phyloP scores from a whole-genome alignment of 164 flowering plant species.

The Saururus chinensis region DNA sequence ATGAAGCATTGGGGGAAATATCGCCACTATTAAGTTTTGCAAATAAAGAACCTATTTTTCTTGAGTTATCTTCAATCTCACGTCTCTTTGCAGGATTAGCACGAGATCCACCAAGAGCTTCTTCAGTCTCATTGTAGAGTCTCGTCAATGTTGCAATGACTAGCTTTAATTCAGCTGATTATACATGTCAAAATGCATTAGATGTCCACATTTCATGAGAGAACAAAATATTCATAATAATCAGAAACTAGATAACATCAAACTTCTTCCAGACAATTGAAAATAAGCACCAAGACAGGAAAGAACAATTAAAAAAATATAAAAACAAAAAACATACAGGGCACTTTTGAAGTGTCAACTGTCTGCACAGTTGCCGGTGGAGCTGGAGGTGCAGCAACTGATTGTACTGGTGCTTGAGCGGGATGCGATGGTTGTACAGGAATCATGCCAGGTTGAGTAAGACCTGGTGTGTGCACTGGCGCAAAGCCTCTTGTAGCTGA shows the following conservation, averaged over 20 bases:
- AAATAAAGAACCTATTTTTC: constrained; percentile 80
- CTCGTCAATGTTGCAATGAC: constrained; percentile 68
- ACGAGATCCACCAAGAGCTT: constrained; percentile 74
- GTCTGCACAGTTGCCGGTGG: constrained; percentile 95
- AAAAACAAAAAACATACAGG: constrained; percentile 41
- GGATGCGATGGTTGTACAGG: constrained; percentile 65
- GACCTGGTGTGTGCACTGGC: constrained; percentile 48
- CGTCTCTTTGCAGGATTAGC: constrained; percentile 84
- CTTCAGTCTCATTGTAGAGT: constrained; percentile 85
- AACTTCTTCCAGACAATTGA: not conserved
- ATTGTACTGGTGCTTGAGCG: constrained; percentile 31
- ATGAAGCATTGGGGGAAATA: constrained; percentile 80
- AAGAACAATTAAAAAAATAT: not conserved
- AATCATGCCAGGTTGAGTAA: constrained; percentile 44
- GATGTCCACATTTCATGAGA: too few relatives aligned
- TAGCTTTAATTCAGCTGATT: constrained; percentile 69
- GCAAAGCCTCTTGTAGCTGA: constrained; percentile 45
- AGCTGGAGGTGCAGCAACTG: constrained; percentile 46
- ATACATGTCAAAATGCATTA: not conserved
- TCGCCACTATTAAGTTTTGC: constrained; percentile 84
- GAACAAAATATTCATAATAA: too few relatives aligned
- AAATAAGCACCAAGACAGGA: not conserved
- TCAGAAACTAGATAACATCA: not conserved
- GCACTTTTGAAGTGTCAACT: constrained; percentile 83
- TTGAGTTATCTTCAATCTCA: constrained; percentile 95